A percentile compares a stretch with the other conserved stretches of the same genome.
phyloP scores from a whole-genome alignment of 2,329 filamentous ascomycete genomes.

The Fusarium albosuccineum region DNA sequence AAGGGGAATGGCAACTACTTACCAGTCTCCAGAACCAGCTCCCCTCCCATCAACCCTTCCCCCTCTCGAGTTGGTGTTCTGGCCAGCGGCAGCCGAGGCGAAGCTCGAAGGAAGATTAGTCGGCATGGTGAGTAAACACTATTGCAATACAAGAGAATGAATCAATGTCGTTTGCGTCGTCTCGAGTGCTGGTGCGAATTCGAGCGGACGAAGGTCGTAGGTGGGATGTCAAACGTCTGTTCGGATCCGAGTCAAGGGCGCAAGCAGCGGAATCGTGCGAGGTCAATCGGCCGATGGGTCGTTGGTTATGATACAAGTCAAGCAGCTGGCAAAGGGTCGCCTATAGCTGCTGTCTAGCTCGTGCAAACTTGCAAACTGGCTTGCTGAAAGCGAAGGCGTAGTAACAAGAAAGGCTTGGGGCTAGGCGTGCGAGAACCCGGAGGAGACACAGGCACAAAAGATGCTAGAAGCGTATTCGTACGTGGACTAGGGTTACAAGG shows the following conservation, averaged over 20 bases:
- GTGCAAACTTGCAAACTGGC: slow-evolving; percentile 27
- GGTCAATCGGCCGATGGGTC: slow-evolving; percentile 33
- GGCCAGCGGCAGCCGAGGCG: slow-evolving; percentile 84
- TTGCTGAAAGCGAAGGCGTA: slow-evolving; percentile 32
- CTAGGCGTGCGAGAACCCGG: slow-evolving; percentile 30
- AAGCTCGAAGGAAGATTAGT: slow-evolving; percentile 86
- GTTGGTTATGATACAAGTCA: slow-evolving; percentile 27
- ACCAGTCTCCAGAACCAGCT: slow-evolving; percentile 78
- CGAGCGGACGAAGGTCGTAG: slow-evolving; percentile 29
- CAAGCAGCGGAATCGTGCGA: slow-evolving; percentile 32
- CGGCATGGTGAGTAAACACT: slow-evolving; percentile 65
- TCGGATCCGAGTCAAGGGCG: slow-evolving; percentile 40
- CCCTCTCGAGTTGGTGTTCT: slow-evolving; percentile 71
- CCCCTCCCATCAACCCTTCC: slow-evolving; percentile 70
- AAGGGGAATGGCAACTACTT: slow-evolving; percentile 55
- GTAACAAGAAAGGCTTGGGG: slow-evolving; percentile 34
- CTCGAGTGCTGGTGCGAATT: slow-evolving; percentile 34
- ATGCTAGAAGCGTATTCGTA: slow-evolving; percentile 39
- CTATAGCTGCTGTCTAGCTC: slow-evolving; percentile 32
- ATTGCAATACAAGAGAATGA: slow-evolving; percentile 21
- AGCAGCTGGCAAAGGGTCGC: slow-evolving; percentile 24
- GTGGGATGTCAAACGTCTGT: slow-evolving; percentile 36
- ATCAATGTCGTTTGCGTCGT: slow-evolving; percentile 23
- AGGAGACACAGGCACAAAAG: slow-evolving; percentile 42
- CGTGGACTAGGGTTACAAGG: slow-evolving; percentile 24